A percentile compares a stretch with the other conserved stretches of the same genome.
These are phyloP conservation scores for Cryptosporidium meleagridis DNA, from an alignment of 169 alveolate genomes.

Conservation along the genomic window DNA sequence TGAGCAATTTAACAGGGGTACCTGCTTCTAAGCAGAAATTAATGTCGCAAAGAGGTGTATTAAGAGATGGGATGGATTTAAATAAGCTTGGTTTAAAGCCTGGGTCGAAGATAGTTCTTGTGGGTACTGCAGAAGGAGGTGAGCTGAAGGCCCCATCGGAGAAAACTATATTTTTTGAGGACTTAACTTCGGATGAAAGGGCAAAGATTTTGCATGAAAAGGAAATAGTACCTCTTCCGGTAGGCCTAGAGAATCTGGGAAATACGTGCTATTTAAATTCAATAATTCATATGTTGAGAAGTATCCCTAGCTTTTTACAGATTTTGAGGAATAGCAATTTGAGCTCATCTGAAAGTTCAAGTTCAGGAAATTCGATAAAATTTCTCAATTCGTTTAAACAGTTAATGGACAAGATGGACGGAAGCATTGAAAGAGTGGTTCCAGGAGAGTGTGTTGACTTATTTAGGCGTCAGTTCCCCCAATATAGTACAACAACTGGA, in stretches of 20 bases:
- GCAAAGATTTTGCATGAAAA: conserved; percentile 87
- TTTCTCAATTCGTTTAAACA: conserved; percentile 81
- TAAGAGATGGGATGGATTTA: conserved; percentile 86
- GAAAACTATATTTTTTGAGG: conserved; percentile 90
- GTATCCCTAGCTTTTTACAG: conserved; percentile 47
- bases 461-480: conserved; percentile 65
- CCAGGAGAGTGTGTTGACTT: conserved; percentile 50
- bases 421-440: conserved; percentile 44
- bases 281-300: conserved; percentile 85
- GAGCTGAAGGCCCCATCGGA: conserved; percentile 82
- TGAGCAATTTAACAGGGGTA: conserved; percentile 89
- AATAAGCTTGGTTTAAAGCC: conserved; percentile 80
- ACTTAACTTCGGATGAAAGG: conserved; percentile 91
- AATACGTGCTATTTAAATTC: conserved; percentile 96
- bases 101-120: conserved; percentile 88
- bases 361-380: conserved; percentile 62
- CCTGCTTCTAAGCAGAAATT: conserved; percentile 92
- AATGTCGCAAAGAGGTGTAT: conserved; percentile 87
- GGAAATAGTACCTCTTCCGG: conserved; percentile 87
- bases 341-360: background rate
- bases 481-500: conserved; percentile 48
- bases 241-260: conserved; percentile 94
- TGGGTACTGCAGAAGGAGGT: conserved; percentile 91
- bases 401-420: conserved; percentile 81
- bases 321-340: conserved; percentile 35